Percentiles rank a stretch among this genome's conserved stretches.
phyloP scores from a whole-genome alignment of 108 stramenopile genomes.

The Conticribra weissflogii region DNA sequence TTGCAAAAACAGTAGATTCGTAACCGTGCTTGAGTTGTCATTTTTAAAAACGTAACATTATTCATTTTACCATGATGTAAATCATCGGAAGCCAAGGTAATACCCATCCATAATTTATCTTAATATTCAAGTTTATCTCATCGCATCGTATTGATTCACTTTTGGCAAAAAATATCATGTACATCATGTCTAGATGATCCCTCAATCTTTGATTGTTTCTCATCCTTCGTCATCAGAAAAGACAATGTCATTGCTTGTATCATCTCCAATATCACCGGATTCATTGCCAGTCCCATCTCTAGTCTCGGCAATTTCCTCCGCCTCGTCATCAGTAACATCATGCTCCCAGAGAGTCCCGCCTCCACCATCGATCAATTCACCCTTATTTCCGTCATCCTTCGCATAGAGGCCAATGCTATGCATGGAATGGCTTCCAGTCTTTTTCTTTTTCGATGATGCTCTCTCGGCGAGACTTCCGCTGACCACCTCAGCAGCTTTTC shows the following conservation, averaged over 20 bases:
- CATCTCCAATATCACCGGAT: too few relatives aligned
- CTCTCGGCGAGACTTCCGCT: constrained; percentile 62
- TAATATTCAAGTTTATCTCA: not conserved
- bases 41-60: too few relatives aligned
- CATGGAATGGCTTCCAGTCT: constrained; percentile 87
- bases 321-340: constrained; percentile 80
- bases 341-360: constrained; percentile 88
- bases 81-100: too few relatives aligned
- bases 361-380: constrained; percentile 83
- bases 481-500: constrained; percentile 12
- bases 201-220: not conserved
- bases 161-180: too few relatives aligned
- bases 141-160: too few relatives aligned
- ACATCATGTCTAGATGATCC: not conserved
- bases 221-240: too few relatives aligned
- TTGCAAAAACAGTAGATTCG: too few relatives aligned
- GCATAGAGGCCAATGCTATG: constrained; percentile 88
- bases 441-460: constrained; percentile 60
- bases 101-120: too few relatives aligned
- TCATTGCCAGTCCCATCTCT: constrained; percentile 22
- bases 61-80: too few relatives aligned
- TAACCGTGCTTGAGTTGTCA: too few relatives aligned
- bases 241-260: too few relatives aligned
- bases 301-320: constrained; percentile 46
- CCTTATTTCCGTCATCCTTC: constrained; percentile 84